A percentile compares a stretch with the other conserved stretches of the same genome.
Conservation (phyloP, 2,329 filamentous ascomycete genomes). For the Aureobasidium mangrovei region DNA sequence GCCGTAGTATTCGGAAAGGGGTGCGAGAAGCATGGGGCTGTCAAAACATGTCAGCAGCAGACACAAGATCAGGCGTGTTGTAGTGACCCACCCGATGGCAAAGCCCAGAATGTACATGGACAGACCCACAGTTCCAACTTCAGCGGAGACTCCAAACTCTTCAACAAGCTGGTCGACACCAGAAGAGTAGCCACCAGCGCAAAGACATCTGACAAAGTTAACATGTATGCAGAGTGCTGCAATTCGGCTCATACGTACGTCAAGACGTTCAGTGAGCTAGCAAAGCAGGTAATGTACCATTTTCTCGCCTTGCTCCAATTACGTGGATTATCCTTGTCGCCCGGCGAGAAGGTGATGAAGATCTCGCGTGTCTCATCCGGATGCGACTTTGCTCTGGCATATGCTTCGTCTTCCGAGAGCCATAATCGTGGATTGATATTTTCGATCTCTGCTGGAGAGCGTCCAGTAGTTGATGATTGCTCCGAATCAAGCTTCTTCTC, state of each 20-base stretch:
- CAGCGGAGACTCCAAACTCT: constrained; percentile 23
- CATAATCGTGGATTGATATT: not conserved
- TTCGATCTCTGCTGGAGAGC: constrained; percentile 3
- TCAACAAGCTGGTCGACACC: constrained; percentile 9
- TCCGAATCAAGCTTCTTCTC: constrained; percentile 15
- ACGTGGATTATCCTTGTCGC: constrained; percentile 31
- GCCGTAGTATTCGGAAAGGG: constrained; percentile 30
- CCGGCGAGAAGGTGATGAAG: constrained; percentile 18
- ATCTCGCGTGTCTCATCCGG: constrained; percentile 19
- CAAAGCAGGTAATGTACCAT: constrained; percentile 36
- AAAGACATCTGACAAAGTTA: constrained; percentile 9
- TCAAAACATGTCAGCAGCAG: not conserved
- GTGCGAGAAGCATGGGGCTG: constrained; percentile 24
- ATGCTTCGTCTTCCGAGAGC: constrained; percentile 18
- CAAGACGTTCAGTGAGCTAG: constrained; percentile 28
- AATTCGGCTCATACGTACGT: not conserved
- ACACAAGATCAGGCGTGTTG: not conserved
- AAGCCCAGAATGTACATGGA: constrained; percentile 26
- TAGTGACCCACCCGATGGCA: constrained; percentile 16
- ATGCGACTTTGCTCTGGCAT: constrained; percentile 15
- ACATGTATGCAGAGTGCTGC: constrained; percentile 2
- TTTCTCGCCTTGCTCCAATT: constrained; percentile 32
- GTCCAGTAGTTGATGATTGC: not conserved
- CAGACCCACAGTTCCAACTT: constrained; percentile 26
- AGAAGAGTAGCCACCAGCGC: constrained; percentile 14